These are phyloP conservation scores for Phytopythium delawarense DNA, from an alignment of 352 stramenopile genomes.

Conservation along the genomic window DNA sequence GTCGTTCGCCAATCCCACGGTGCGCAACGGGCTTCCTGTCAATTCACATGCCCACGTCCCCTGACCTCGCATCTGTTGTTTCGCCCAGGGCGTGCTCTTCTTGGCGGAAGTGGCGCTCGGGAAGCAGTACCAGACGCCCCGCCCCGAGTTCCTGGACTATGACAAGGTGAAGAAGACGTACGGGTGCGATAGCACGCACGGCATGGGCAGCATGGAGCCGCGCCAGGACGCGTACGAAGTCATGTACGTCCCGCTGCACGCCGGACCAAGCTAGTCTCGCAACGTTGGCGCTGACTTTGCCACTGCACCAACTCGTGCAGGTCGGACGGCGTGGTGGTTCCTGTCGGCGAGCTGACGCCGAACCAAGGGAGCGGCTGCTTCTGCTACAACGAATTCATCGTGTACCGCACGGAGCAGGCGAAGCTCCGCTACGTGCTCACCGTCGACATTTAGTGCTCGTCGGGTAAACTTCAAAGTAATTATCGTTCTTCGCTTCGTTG, in stretches of 20 bases:
- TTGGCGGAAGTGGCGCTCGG: conserved; percentile 42
- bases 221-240: conserved; percentile 21
- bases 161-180: conserved; percentile 18
- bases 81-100: conserved; percentile 24
- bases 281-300: background rate
- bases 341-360: conserved; percentile 22
- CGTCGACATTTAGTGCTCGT: conserved; percentile 15
- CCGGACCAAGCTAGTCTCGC: background rate
- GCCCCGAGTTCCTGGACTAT: conserved; percentile 30
- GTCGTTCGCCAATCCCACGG: conserved; percentile 3
- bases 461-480: too few species aligned
- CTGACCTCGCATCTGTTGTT: background rate
- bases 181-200: conserved; percentile 36
- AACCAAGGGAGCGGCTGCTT: conserved; percentile 18
- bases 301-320: background rate
- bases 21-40: background rate
- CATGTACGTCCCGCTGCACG: conserved; percentile 11
- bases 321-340: conserved; percentile 33
- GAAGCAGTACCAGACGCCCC: conserved; percentile 20
- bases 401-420: conserved; percentile 45
- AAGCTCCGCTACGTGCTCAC: conserved; percentile 33
- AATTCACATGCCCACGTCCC: too few species aligned
- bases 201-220: conserved; percentile 28
- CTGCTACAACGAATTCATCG: conserved; percentile 53
- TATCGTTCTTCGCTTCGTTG: too few species aligned